phyloP scores from a whole-genome alignment of 2,329 filamentous ascomycete species.

The Trichoderma guizhouense region DNA sequence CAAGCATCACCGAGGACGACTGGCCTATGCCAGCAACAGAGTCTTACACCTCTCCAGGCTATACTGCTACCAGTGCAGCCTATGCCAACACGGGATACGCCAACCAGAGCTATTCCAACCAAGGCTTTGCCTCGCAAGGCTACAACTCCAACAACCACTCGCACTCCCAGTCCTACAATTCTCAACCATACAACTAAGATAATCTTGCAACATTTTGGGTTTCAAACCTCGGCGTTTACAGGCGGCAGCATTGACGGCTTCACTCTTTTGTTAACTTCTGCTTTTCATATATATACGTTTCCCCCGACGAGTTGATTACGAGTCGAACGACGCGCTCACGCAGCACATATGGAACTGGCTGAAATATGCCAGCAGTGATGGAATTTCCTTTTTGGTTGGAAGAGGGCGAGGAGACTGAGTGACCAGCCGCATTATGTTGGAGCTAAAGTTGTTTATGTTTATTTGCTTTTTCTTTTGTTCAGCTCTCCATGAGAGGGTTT shows the following conservation, averaged over 20 bases:
- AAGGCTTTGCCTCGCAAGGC: constrained; percentile 7
- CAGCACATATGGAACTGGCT: constrained; percentile 1
- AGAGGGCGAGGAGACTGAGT: neutral
- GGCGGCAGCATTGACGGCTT: constrained; percentile 22
- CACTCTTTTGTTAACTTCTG: constrained; percentile 18
- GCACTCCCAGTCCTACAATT: constrained; percentile 8
- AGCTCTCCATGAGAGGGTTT: constrained; percentile 20
- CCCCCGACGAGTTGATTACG: constrained; percentile 13
- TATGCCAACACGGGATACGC: constrained; percentile 2
- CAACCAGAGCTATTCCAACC: neutral
- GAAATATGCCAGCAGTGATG: constrained; percentile 14
- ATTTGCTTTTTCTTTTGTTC: neutral
- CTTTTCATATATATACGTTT: constrained; percentile 6
- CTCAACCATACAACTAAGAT: constrained; percentile 13
- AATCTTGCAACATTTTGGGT: constrained; percentile 15
- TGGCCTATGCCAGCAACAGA: constrained; percentile 65
- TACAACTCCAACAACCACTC: constrained; percentile 5
- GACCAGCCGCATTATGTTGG: constrained; percentile 5
- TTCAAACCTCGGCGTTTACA: constrained; percentile 25
- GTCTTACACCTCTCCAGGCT: constrained; percentile 36
- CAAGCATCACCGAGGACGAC: constrained; percentile 97
- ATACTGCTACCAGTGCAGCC: neutral
- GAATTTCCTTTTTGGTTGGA: neutral
- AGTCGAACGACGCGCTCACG: constrained; percentile 20
- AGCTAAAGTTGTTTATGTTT: neutral